phyloP scores from a whole-genome alignment of 495 filamentous ascomycete species.

The Tricharina praecox region DNA sequence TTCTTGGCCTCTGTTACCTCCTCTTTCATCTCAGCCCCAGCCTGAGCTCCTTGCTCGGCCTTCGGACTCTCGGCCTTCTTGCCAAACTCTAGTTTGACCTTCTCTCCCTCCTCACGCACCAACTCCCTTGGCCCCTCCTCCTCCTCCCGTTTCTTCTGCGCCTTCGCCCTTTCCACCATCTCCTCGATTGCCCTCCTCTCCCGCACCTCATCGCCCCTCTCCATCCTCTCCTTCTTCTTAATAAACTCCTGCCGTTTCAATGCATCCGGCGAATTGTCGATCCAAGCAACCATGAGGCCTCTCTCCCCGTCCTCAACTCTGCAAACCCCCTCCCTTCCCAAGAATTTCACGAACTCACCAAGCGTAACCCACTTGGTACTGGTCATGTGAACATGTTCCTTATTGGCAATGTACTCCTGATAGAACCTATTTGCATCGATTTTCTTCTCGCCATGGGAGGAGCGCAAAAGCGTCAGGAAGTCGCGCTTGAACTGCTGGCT shows the following conservation, averaged over 20 bases:
- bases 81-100: slow-evolving; percentile 46
- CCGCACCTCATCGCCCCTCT: slow-evolving; percentile 76
- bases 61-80: slow-evolving; percentile 7
- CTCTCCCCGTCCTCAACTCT: slow-evolving; percentile 80
- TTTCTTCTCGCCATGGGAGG: slow-evolving; percentile 69
- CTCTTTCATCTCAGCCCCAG: not conserved
- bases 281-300: slow-evolving; percentile 71
- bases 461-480: slow-evolving; percentile 58
- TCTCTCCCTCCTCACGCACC: slow-evolving; percentile 61
- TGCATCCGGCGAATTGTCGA: slow-evolving; percentile 76
- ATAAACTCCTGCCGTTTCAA: slow-evolving; percentile 63
- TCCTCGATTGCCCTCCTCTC: slow-evolving; percentile 63
- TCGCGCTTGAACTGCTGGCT: slow-evolving; percentile 59
- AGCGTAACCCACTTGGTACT: slow-evolving; percentile 69
- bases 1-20: not conserved
- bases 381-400: slow-evolving; percentile 87
- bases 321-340: slow-evolving; percentile 71
- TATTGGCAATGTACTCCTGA: slow-evolving; percentile 64
- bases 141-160: slow-evolving; percentile 37
- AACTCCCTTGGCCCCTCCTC: slow-evolving; percentile 35
- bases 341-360: slow-evolving; percentile 70
- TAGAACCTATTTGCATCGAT: slow-evolving; percentile 84
- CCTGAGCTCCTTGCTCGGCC: not conserved
- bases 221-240: slow-evolving; percentile 62
- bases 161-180: slow-evolving; percentile 68